phyloP scores from a whole-genome alignment of 1,284 basidiomycete species.

The Boletus hoseneyae region DNA sequence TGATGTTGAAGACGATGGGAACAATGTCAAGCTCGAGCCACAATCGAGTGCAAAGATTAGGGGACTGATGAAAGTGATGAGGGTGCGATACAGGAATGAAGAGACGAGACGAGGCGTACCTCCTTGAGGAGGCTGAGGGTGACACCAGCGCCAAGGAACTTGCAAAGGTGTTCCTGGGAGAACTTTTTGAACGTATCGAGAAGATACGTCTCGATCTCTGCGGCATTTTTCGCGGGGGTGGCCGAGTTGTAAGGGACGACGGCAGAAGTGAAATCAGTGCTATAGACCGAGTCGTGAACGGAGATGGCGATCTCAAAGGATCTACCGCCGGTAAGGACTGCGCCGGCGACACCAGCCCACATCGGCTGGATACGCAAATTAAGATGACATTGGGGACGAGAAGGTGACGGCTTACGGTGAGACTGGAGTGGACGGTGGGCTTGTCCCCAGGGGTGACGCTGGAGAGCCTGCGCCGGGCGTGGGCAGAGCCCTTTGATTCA shows the following conservation, averaged over 20 bases:
- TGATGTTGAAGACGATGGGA: slow-evolving; percentile 80
- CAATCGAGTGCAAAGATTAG: slow-evolving; percentile 72
- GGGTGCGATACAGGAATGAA: background rate
- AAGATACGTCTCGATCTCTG: slow-evolving; percentile 59
- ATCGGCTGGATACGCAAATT: slow-evolving; percentile 54
- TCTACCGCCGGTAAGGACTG: slow-evolving; percentile 52
- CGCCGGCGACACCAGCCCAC: slow-evolving; percentile 77
- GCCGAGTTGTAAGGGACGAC: slow-evolving; percentile 48
- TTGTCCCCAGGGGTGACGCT: slow-evolving; percentile 43
- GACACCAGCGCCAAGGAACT: slow-evolving; percentile 70
- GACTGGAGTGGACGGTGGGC: slow-evolving; percentile 54
- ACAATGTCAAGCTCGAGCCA: slow-evolving; percentile 77
- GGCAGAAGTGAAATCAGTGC: slow-evolving; percentile 65
- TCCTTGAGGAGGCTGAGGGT: slow-evolving; percentile 47
- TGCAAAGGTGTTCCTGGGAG: slow-evolving; percentile 70
- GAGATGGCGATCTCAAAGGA: slow-evolving; percentile 69
- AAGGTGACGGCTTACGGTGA: slow-evolving; percentile 51
- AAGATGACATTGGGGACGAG: slow-evolving; percentile 18
- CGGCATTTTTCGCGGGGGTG: slow-evolving; percentile 48
- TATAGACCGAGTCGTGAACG: slow-evolving; percentile 78
- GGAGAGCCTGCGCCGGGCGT: slow-evolving; percentile 65
- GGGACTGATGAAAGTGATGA: slow-evolving; percentile 42
- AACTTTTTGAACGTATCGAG: slow-evolving; percentile 63
- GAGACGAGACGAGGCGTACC: slow-evolving; percentile 33
- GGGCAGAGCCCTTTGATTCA: slow-evolving; percentile 58